Percentiles rank a stretch among this genome's conserved stretches.
Evolutionary conservation across 441 rosid genomes (phyloP).

Genomic region (Raphanus hybrid): DNA sequence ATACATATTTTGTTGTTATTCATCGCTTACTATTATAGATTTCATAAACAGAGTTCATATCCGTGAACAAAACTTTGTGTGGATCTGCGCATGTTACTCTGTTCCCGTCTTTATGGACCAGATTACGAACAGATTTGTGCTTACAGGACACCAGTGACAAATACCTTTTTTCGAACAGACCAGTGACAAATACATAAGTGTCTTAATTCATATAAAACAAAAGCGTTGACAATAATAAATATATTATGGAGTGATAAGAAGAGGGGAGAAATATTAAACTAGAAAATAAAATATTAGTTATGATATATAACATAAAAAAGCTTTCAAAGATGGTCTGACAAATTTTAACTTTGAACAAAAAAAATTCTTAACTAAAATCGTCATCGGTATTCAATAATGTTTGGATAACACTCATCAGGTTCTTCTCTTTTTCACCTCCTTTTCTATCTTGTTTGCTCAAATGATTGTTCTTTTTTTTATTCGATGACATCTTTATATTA

Average conservation of each 20-base stretch:
- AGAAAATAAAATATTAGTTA: too few relatives aligned
- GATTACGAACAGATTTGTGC: background rate
- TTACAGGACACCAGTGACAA: background rate
- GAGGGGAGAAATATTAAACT: too few relatives aligned
- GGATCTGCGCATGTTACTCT: background rate
- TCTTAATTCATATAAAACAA: too few relatives aligned
- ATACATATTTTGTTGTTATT: background rate
- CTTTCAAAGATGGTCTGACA: background rate
- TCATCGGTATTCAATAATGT: background rate
- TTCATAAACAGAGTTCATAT: background rate
- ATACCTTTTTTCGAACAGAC: too few relatives aligned
- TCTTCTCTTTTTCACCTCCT: background rate
- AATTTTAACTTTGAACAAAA: background rate
- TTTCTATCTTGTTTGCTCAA: slow-evolving; percentile 1
- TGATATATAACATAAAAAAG: background rate
- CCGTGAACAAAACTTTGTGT: background rate
- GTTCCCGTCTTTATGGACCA: background rate
- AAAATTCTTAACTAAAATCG: background rate
- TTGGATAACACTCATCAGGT: background rate
- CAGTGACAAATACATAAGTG: too few relatives aligned
- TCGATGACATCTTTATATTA: background rate
- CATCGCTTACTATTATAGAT: background rate
- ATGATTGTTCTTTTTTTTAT: background rate
- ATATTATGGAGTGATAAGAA: too few relatives aligned
- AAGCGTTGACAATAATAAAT: too few relatives aligned